Conservation (phyloP, 768 basidiomycete species). For the Steccherinum ochraceum region DNA sequence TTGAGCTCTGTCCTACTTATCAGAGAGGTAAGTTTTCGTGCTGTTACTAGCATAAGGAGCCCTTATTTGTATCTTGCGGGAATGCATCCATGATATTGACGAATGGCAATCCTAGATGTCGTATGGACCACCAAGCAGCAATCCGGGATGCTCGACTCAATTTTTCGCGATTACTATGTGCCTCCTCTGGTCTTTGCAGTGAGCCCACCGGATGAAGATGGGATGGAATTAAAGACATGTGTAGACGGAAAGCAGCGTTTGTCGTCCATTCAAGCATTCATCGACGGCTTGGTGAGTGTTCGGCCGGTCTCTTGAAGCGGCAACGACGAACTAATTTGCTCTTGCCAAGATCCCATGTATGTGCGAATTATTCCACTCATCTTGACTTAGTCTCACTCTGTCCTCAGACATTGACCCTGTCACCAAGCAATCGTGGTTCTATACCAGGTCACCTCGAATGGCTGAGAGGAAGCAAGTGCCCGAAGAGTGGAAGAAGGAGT, state of each 20-base stretch:
- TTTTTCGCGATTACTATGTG: slow-evolving; percentile 48
- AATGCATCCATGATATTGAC: too few species aligned
- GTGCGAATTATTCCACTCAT: slow-evolving; percentile 24
- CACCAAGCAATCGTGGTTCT: background rate
- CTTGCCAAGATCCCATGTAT: slow-evolving; percentile 46
- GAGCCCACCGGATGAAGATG: slow-evolving; percentile 31
- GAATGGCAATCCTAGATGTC: slow-evolving; percentile 51
- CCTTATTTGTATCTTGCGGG: too few species aligned
- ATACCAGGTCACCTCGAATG: too few species aligned
- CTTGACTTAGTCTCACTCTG: background rate
- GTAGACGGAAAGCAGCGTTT: slow-evolving; percentile 52
- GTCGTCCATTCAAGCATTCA: slow-evolving; percentile 39
- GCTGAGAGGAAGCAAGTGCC: background rate
- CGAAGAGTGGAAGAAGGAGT: background rate
- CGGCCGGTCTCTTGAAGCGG: background rate
- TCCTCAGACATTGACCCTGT: background rate
- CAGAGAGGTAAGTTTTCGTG: background rate
- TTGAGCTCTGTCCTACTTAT: slow-evolving; percentile 1
- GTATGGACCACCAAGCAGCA: slow-evolving; percentile 75
- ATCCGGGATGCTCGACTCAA: slow-evolving; percentile 43
- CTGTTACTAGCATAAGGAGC: too few species aligned
- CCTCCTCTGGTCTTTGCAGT: slow-evolving; percentile 46
- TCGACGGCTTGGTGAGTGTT: slow-evolving; percentile 36
- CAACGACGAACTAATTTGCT: background rate
- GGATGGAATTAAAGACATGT: slow-evolving; percentile 34